A percentile compares a stretch with the other conserved stretches of the same genome.
Conservation (phyloP, 306 rosid genomes). For the Prunus kanzakura region DNA sequence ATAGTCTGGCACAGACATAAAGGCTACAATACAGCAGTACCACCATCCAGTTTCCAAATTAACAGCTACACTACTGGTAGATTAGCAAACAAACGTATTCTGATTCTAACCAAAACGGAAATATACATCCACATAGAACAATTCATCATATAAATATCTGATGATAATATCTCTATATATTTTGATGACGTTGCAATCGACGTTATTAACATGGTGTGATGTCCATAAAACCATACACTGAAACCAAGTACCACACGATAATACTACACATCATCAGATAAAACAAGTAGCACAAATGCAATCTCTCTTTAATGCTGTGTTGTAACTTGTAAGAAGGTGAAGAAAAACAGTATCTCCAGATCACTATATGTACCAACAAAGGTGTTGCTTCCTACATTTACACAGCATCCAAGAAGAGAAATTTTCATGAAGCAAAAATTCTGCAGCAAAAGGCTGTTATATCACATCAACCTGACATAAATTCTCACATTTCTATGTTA, state of each 20-base stretch:
- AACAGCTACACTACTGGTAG: neutral
- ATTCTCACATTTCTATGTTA: neutral
- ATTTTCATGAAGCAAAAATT: neutral
- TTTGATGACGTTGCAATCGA: neutral
- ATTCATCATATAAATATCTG: neutral
- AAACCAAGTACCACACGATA: neutral
- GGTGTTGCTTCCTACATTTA: neutral
- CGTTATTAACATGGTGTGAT: neutral
- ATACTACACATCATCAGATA: neutral
- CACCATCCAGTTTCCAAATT: neutral
- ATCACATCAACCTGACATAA: neutral
- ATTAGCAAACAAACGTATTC: neutral
- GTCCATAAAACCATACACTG: neutral
- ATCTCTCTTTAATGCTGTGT: neutral
- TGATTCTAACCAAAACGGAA: neutral
- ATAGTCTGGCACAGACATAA: neutral
- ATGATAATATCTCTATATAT: neutral
- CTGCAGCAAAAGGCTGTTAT: neutral
- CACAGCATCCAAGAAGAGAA: neutral
- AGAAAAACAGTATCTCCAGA: neutral
- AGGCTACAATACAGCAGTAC: neutral
- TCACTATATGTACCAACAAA: neutral
- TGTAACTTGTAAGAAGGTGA: neutral
- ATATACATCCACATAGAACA: neutral
- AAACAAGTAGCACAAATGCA: neutral